Conservation (phyloP, 2,329 filamentous ascomycete species). For the Magnaporthiopsis incrustans region DNA sequence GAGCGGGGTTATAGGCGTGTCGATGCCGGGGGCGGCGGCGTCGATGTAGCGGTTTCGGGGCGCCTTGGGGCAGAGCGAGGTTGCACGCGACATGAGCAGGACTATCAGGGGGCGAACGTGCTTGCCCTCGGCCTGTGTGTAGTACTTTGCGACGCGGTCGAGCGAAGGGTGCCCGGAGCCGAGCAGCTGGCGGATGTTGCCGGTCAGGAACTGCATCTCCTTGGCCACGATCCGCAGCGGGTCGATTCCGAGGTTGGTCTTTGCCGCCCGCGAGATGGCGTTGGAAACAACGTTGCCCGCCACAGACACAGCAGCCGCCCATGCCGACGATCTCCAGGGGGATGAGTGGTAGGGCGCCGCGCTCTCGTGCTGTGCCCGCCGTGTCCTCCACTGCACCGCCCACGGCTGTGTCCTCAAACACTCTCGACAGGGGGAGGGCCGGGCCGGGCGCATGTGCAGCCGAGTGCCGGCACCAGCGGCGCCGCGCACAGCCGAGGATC, state of each 20-base stretch:
- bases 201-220: constrained; percentile 92
- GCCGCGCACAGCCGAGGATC: constrained; percentile 41
- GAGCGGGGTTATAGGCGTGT: constrained; percentile 46
- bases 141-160: constrained; percentile 95
- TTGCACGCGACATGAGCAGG: constrained; percentile 91
- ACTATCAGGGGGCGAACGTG: constrained; percentile 92
- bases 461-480: constrained; percentile 27
- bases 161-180: constrained; percentile 91
- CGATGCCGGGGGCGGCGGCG: constrained; percentile 35
- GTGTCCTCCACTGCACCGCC: constrained; percentile 13
- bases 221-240: constrained; percentile 86
- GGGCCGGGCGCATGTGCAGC: constrained; percentile 13
- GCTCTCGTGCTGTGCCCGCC: constrained; percentile 22
- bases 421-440: constrained; percentile 28
- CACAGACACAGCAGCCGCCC: constrained; percentile 65
- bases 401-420: constrained; percentile 25
- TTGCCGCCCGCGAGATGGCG: constrained; percentile 53
- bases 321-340: constrained; percentile 50
- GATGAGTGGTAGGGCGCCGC: constrained; percentile 36
- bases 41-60: constrained; percentile 17
- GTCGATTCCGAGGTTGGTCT: constrained; percentile 68
- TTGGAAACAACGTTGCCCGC: constrained; percentile 65
- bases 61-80: constrained; percentile 63
- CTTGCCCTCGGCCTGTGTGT: constrained; percentile 93
- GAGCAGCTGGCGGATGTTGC: constrained; percentile 86